Conservation (phyloP, 2,329 filamentous ascomycete genomes). For the Sphaceloma murrayae region DNA sequence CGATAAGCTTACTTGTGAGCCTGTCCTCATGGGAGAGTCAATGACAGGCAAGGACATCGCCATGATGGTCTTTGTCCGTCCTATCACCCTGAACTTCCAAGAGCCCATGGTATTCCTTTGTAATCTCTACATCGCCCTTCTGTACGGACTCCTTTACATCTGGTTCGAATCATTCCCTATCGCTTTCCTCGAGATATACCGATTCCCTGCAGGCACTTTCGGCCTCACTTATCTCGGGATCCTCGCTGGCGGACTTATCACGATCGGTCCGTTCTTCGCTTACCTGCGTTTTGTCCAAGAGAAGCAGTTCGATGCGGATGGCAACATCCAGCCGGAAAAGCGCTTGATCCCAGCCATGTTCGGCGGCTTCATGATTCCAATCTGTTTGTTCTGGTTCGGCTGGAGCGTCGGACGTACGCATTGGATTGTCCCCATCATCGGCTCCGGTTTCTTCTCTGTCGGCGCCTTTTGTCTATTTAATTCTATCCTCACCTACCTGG, state of each 20-base stretch:
- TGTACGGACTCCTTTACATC: conserved; percentile 34
- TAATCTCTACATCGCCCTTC: conserved; percentile 37
- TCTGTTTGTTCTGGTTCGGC: conserved; percentile 39
- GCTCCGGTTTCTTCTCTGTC: conserved; percentile 27
- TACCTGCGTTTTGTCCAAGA: conserved; percentile 18
- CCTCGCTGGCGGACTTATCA: conserved; percentile 12
- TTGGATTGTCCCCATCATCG: conserved; percentile 42
- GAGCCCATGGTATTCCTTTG: conserved; percentile 36
- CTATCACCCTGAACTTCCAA: conserved; percentile 36
- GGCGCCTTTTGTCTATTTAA: conserved; percentile 42
- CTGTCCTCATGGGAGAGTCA: conserved; percentile 31
- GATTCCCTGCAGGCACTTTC: conserved; percentile 10
- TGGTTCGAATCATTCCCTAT: conserved; percentile 18
- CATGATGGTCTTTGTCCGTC: conserved; percentile 35
- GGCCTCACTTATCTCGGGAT: conserved; percentile 17
- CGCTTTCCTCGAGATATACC: conserved; percentile 15
- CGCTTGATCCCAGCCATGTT: conserved; percentile 32
- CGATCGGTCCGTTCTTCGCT: conserved; percentile 16
- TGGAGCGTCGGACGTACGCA: conserved; percentile 26
- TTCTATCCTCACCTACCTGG: conserved; percentile 37
- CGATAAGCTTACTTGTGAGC: conserved; percentile 31
- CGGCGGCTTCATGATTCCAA: conserved; percentile 33
- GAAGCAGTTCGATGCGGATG: conserved; percentile 15
- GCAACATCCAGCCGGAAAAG: conserved; percentile 20
- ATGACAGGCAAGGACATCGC: conserved; percentile 32